Evolutionary conservation across 345 rosid genomes (phyloP), one percentile per base, ranked within the genome.

Genomic region (Pelargonium nanum): DNA sequence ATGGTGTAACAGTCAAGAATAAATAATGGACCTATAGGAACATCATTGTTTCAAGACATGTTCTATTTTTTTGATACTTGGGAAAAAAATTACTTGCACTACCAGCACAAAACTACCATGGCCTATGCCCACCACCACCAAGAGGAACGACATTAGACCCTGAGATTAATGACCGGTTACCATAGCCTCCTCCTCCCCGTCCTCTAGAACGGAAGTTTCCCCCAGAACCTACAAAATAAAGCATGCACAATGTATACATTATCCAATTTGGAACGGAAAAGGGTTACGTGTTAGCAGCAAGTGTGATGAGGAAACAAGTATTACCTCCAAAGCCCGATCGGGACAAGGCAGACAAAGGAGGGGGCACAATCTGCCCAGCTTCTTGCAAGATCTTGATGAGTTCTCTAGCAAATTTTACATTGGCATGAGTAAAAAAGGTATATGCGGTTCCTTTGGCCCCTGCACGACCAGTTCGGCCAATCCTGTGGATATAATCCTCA

Each of bases 401-500:
- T 54, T 89, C 87, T 76, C 88, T 80, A 0, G 96, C 96, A 77
- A 75, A 87, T 80, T 83, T 93, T 10, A 78, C 93, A 67, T 87
- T 93, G 57, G 85, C 81, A 77, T 80, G 83, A 1, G 99, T 89
- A 26, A 93, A 85, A 72, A 89, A 87, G 60, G 96, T 81, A 61
- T 74, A 80, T 22, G 99, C 97, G 63, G 84, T 89, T 69, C 97
- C 99, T 68, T 69, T 89, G 4, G 99, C 99, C 44, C 99, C 99
- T 40, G 99, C 99, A 23, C 99, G 94, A 55, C 99, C 99, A 1
- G 99, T 93, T 66, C 99, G 72, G 22, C 99, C 99, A 57, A 93
- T 93, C 80, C 99, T 85, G 72, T 93, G 99, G 57, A 93, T 77
- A 70, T 93, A 93, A 73, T 89, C 99, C 76, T 89, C 97, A 40